Evolutionary conservation across 768 basidiomycete species (phyloP).

Genomic region (Dacryopinax primogenitus): DNA sequence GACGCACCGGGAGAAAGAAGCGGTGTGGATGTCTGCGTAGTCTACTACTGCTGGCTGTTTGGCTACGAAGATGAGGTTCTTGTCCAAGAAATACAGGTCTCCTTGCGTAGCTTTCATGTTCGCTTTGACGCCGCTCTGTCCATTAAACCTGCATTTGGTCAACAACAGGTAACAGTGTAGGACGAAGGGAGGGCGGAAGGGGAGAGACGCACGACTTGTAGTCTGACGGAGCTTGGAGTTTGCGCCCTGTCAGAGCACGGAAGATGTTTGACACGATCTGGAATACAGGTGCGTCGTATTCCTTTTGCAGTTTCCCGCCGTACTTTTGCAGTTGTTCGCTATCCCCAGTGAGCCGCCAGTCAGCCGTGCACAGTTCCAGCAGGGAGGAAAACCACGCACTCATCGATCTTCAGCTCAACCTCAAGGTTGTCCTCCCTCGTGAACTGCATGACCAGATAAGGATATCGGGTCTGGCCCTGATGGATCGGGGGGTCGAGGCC

Average conservation of each 20-base stretch:
- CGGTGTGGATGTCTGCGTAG: constrained; percentile 76
- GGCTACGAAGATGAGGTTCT: constrained; percentile 94
- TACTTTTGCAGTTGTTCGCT: constrained; percentile 29
- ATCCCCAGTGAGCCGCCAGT: not conserved
- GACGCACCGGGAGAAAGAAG: constrained; percentile 65
- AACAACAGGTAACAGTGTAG: not conserved
- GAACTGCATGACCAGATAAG: constrained; percentile 97
- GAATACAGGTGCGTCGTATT: constrained; percentile 90
- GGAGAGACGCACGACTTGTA: constrained; percentile 57
- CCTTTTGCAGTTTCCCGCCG: constrained; percentile 69
- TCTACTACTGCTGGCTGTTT: constrained; percentile 88
- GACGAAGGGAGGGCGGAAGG: not conserved
- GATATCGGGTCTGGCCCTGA: constrained; percentile 96
- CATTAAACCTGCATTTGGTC: constrained; percentile 52
- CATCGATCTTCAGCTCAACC: constrained; percentile 81
- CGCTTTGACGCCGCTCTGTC: constrained; percentile 91
- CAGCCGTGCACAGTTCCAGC: not conserved
- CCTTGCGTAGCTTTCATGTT: constrained; percentile 95
- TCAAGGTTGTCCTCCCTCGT: constrained; percentile 95
- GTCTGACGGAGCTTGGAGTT: constrained; percentile 73
- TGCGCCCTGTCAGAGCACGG: constrained; percentile 79
- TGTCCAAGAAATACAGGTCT: constrained; percentile 94
- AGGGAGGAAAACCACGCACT: constrained; percentile 40
- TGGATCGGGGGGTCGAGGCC: constrained; percentile 86
- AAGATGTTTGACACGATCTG: constrained; percentile 91